Conservation (phyloP, 2,329 filamentous ascomycete genomes). For the Fragosphaeria purpurea region DNA sequence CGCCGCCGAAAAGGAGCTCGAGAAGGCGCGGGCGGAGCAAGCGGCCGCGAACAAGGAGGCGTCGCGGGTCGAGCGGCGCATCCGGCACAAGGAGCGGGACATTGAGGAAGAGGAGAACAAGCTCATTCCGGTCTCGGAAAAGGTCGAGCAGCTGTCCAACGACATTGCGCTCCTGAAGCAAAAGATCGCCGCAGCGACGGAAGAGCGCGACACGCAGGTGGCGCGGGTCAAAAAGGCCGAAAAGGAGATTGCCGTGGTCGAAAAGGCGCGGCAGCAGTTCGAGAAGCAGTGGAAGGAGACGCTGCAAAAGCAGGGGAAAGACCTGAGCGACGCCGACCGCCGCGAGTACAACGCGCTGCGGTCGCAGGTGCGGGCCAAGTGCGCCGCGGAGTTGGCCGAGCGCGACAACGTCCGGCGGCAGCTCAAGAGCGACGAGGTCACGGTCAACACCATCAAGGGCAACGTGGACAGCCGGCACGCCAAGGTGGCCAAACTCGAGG, state of each 20-base stretch:
- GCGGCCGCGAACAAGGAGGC: conserved; percentile 66
- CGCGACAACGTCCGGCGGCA: conserved; percentile 82
- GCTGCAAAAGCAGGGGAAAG: conserved; percentile 75
- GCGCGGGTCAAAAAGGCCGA: conserved; percentile 61
- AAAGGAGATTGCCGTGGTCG: conserved; percentile 72
- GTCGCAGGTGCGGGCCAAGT: conserved; percentile 73
- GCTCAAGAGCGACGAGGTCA: conserved; percentile 83
- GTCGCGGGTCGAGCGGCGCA: conserved; percentile 67
- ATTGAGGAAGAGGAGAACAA: conserved; percentile 80
- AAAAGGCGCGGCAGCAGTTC: conserved; percentile 82
- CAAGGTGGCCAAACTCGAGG: conserved; percentile 61
- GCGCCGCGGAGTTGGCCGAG: conserved; percentile 70
- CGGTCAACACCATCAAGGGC: conserved; percentile 77
- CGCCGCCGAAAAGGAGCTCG: conserved; percentile 68
- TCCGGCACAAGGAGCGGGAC: conserved; percentile 75
- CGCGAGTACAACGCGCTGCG: conserved; percentile 82
- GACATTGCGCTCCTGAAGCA: conserved; percentile 59
- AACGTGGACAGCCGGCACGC: conserved; percentile 74
- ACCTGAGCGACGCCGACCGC: conserved; percentile 75
- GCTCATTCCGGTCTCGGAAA: conserved; percentile 84
- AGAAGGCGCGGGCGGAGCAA: conserved; percentile 77
- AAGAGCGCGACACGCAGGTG: conserved; percentile 65
- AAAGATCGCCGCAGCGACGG: conserved; percentile 59
- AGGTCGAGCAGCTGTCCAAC: conserved; percentile 67
- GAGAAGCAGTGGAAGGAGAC: conserved; percentile 79